Conservation (phyloP, 78 protist genomes). For the Chrysochromulina tobinii region DNA sequence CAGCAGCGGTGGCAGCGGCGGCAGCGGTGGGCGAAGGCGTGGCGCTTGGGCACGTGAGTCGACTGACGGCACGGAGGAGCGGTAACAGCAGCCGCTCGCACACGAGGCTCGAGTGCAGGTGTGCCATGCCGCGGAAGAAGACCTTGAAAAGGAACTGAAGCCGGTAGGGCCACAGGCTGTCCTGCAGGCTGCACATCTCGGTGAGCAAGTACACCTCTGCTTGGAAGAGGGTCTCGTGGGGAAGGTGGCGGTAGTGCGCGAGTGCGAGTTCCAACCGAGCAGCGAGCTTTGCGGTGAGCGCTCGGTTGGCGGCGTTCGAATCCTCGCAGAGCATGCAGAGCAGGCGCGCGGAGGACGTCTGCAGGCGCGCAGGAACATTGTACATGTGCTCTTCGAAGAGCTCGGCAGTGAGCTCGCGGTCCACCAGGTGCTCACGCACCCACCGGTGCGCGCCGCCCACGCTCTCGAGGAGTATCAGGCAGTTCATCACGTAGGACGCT, state of each 20-base stretch:
- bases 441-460: neutral
- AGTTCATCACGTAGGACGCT: neutral
- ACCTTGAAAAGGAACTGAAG: neutral
- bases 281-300: neutral
- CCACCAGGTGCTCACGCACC: neutral
- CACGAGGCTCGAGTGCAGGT: neutral
- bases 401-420: conserved; percentile 39
- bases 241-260: neutral
- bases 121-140: neutral
- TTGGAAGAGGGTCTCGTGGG: neutral
- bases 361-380: neutral
- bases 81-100: neutral
- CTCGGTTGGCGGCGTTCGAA: neutral
- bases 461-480: neutral
- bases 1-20: too few species aligned
- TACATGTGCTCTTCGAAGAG: conserved; percentile 32
- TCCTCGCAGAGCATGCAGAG: neutral
- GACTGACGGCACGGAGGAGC: neutral
- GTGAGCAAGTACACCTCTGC: neutral
- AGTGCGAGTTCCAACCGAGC: neutral
- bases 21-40: too few species aligned
- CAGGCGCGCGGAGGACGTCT: neutral
- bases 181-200: neutral
- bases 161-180: neutral
- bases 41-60: neutral